Conservation (phyloP, 441 rosid species). For the Populus hybrid region DNA sequence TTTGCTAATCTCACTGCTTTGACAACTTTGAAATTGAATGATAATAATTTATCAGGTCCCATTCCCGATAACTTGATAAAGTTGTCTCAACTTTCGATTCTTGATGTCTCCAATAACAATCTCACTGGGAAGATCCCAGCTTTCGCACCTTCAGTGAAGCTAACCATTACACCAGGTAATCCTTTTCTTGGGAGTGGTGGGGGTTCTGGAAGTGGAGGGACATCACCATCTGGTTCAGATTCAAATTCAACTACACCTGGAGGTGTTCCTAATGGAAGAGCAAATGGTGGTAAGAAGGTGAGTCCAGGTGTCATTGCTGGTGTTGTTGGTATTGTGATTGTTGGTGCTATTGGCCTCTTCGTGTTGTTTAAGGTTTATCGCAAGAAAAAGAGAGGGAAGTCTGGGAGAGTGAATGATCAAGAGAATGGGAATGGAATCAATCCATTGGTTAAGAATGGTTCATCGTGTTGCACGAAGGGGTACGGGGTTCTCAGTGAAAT, state of each 20-base stretch:
- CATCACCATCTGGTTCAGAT: conserved; percentile 9
- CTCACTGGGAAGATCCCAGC: conserved; percentile 47
- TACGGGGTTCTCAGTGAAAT: conserved; percentile 41
- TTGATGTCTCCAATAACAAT: conserved; percentile 71
- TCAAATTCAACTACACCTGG: conserved; percentile 8
- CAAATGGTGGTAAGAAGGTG: conserved; percentile 13
- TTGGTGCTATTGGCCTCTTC: conserved; percentile 46
- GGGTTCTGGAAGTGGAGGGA: conserved; percentile 17
- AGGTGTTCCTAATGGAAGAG: conserved; percentile 10
- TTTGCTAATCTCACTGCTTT: conserved; percentile 49
- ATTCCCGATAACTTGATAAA: conserved; percentile 53
- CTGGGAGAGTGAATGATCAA: conserved; percentile 39
- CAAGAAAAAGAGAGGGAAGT: conserved; percentile 36
- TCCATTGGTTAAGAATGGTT: conserved; percentile 31
- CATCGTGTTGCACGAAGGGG: conserved; percentile 28
- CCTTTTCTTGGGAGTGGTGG: conserved; percentile 34
- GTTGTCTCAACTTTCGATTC: conserved; percentile 36
- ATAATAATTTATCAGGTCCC: conserved; percentile 53
- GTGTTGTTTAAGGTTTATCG: conserved; percentile 46
- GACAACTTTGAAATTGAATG: conserved; percentile 43
- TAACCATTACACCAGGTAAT: conserved; percentile 44
- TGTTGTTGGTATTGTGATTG: conserved; percentile 41
- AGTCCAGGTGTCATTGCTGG: conserved; percentile 42
- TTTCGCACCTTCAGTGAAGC: conserved; percentile 37
- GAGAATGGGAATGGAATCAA: conserved; percentile 32